Base-by-base conservation (phyloP, 805 yeast genomes). In the Kuraishia borneana region DNA sequence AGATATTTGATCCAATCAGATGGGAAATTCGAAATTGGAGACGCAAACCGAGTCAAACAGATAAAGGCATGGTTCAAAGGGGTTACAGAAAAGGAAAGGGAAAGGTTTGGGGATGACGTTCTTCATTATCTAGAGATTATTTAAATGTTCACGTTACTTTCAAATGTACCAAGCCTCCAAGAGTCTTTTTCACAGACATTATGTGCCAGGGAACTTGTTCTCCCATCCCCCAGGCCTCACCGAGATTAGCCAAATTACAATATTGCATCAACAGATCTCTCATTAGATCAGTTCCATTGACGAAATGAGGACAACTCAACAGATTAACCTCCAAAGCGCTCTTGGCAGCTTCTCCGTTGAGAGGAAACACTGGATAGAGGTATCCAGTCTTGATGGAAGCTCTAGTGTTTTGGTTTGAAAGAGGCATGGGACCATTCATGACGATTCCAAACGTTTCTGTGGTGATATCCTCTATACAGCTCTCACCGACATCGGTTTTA, bases 361-460 rank as follows among this genome's bases (percentile, higher is more conserved):
- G n/a, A 18, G 30, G 28, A n/a, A 25, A 32, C 3, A 43, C 42
- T 26, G 69, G 75, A 6, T 78, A 45, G 35, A 83, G 51, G 39
- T 75, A 81, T 1, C 92, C 92, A 2, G 83, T 73, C 40, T 74
- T 73, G 45, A 80, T 69, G 2, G 88, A 81, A 34, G 78, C 60
- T 33, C 88, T 60, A 17, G 76, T 74, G 6, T 83, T 81, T 14
- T 83, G 77, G 43, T 76, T 79, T 26, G 82, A 70, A 14, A 83
- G 57, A 2, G 88, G 83, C 29, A 76, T 67, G 0, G 85, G 69
- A 16, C 68, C 61, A 21, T 67, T 69, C 4, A 83, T 69, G 2
- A 81, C 58, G 1, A 76, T 46, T 0, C 81, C 87, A 39, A 66
- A 66, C 2, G 76, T 58, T 31, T 69, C 72, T 22, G 68, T 63